phyloP scores from a whole-genome alignment of 1,139 yeast genomes.

The Blastobotrys apis region DNA sequence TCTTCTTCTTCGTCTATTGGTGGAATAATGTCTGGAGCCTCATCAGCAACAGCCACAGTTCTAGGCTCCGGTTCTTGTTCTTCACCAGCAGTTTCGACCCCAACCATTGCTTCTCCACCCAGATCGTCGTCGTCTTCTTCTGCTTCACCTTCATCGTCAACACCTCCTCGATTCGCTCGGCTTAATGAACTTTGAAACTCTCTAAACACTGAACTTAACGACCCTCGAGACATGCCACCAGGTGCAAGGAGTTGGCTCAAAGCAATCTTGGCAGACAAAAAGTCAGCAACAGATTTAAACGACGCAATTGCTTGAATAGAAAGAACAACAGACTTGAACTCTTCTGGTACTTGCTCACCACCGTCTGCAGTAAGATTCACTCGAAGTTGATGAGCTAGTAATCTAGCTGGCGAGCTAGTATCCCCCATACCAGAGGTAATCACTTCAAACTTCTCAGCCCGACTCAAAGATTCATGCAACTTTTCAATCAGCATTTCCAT shows the following conservation, averaged over 20 bases:
- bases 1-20: slow-evolving; percentile 1
- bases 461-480: slow-evolving; percentile 68
- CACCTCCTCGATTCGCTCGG: slow-evolving; percentile 15
- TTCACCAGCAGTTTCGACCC: slow-evolving; percentile 5
- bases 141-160: slow-evolving; percentile 16
- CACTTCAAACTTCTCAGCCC: slow-evolving; percentile 74
- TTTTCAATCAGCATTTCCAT: slow-evolving; percentile 47
- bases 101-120: slow-evolving; percentile 13
- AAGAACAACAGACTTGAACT: slow-evolving; percentile 32
- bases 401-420: slow-evolving; percentile 43
- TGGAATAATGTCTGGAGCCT: slow-evolving; percentile 19
- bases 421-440: slow-evolving; percentile 47
- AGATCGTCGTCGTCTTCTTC: slow-evolving; percentile 16
- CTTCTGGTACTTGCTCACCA: slow-evolving; percentile 22
- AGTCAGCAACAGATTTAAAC: slow-evolving; percentile 64
- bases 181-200: slow-evolving; percentile 8
- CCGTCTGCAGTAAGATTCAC: slow-evolving; percentile 46
- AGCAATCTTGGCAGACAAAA: slow-evolving; percentile 34
- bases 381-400: slow-evolving; percentile 70
- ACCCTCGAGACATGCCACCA: slow-evolving; percentile 19
- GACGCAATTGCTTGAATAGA: slow-evolving; percentile 92
- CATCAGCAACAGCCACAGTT: slow-evolving; percentile 12
- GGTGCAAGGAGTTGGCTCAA: slow-evolving; percentile 10
- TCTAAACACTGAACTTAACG: slow-evolving; percentile 18
- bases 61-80: too few relatives aligned